Evolutionary conservation across 2,329 filamentous ascomycete genomes (phyloP).

Genomic region (Hypoxylon sp.): DNA sequence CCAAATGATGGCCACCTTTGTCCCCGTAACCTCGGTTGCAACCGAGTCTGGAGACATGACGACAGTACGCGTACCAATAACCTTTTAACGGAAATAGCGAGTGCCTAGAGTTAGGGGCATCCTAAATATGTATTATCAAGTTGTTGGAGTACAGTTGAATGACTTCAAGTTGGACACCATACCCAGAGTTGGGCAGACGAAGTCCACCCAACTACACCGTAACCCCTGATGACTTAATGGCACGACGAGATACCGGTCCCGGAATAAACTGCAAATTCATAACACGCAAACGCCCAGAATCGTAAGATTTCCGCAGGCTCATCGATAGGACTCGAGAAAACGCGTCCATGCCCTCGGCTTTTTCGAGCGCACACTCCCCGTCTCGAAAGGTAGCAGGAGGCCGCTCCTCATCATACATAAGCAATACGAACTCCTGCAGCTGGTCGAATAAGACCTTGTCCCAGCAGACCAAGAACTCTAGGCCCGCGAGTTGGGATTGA

Average conservation of each 20-base stretch:
- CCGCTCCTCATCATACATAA: slow-evolving; percentile 49
- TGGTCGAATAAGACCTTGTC: slow-evolving; percentile 42
- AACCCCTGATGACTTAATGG: neutral
- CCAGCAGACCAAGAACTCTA: neutral
- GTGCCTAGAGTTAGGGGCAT: neutral
- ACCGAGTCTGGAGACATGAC: slow-evolving; percentile 25
- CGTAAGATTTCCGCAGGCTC: slow-evolving; percentile 30
- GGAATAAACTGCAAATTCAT: slow-evolving; percentile 49
- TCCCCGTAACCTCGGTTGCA: slow-evolving; percentile 27
- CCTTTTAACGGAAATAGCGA: slow-evolving; percentile 25
- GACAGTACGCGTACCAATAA: slow-evolving; percentile 41
- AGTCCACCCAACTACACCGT: neutral
- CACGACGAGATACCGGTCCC: slow-evolving; percentile 4
- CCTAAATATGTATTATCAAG: neutral
- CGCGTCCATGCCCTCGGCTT: slow-evolving; percentile 31
- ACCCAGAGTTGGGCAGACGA: neutral
- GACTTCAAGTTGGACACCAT: neutral
- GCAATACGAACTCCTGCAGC: slow-evolving; percentile 51
- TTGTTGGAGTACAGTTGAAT: neutral
- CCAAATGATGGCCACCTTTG: slow-evolving; percentile 40
- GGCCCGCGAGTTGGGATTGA: too few relatives aligned
- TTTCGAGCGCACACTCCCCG: slow-evolving; percentile 47
- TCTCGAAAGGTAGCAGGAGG: slow-evolving; percentile 49
- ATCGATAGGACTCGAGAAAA: slow-evolving; percentile 38
- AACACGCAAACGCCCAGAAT: slow-evolving; percentile 46